Conservation (phyloP, 164 flowering plant species). For the Brasenia schreberi region DNA sequence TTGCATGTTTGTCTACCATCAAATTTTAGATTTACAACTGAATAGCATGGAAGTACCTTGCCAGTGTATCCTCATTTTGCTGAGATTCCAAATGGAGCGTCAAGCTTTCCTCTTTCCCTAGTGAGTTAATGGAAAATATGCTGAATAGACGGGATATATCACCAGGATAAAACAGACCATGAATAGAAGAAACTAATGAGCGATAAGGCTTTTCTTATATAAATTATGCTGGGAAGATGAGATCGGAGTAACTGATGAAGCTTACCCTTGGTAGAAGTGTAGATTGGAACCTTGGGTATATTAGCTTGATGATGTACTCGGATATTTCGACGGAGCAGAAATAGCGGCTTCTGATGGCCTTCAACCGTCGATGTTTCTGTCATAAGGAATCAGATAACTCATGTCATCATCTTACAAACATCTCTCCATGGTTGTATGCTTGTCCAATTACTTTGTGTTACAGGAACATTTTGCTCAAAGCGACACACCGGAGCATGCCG, state of each 20-base stretch:
- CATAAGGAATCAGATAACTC: slow-evolving; percentile 23
- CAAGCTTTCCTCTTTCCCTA: background rate
- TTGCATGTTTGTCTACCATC: background rate
- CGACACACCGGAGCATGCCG: no score
- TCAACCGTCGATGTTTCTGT: slow-evolving; percentile 10
- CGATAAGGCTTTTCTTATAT: no score
- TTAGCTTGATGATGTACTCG: slow-evolving; percentile 18
- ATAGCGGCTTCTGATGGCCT: slow-evolving; percentile 11
- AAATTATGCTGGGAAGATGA: no score
- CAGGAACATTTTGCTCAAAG: no score
- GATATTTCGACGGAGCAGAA: slow-evolving; percentile 18
- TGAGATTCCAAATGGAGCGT: background rate
- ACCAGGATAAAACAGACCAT: background rate
- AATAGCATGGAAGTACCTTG: background rate
- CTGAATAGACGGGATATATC: background rate
- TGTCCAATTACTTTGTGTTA: no score
- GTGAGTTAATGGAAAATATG: background rate
- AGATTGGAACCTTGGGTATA: slow-evolving; percentile 13
- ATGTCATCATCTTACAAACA: background rate
- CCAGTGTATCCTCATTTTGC: background rate
- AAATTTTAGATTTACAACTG: background rate
- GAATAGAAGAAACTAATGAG: background rate
- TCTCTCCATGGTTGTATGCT: background rate
- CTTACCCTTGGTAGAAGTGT: slow-evolving; percentile 23
- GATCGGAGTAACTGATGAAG: background rate